Base-by-base conservation (phyloP, 768 basidiomycete genomes). In the Lactifluus piperatus region DNA sequence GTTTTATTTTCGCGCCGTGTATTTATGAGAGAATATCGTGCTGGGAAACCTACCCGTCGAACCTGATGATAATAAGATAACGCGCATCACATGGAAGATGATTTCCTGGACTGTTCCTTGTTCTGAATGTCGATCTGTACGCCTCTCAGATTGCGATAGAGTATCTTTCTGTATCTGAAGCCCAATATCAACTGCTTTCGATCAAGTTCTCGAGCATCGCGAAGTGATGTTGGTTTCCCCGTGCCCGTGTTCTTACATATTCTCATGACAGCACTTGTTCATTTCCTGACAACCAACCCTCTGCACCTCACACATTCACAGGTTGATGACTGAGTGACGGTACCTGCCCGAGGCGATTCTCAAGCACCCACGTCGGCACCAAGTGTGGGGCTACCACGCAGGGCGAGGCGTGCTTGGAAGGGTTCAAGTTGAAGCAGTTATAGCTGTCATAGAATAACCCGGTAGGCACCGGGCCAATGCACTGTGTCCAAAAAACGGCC, bases 341-440 rank as follows among this genome's bases (percentile, higher is more conserved):
- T 91, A 11, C 87, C 94, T 27, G 94, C n/a, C 95, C 18, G 84
- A 97, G 66, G 97, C 97, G 56, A 97, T 97, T 71, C 79, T 89
- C 57, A 81, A 97, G 73, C 84, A 97, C n/a, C 81, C 86, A 85
- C 63, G 97, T 99, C 64, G 97, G 95, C 64, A 94, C 98, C 77
- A 99, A 99, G 74, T 99, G 95, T 75, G 95, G 93, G 39, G 97
- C 95, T 45, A 98, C 98, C 75, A 99, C 97, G 1, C 97, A 95
- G 7, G 97, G 98, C 70, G 94, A 98, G 71, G 92, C 85, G 26
- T 86, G 94, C 58, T 92, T 97, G 48, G 75, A 94, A 70, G 97
- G 98, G 74, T 99, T 97, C 82, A 91, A 93, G 51, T 79, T 99
- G 70, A 97, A 97, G 79, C 84, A 94, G 74, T 98, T 99, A 95